These are phyloP conservation scores for Cyclotella choctawhatcheeana DNA, from an alignment of 108 stramenopile species.

Conservation along the genomic window DNA sequence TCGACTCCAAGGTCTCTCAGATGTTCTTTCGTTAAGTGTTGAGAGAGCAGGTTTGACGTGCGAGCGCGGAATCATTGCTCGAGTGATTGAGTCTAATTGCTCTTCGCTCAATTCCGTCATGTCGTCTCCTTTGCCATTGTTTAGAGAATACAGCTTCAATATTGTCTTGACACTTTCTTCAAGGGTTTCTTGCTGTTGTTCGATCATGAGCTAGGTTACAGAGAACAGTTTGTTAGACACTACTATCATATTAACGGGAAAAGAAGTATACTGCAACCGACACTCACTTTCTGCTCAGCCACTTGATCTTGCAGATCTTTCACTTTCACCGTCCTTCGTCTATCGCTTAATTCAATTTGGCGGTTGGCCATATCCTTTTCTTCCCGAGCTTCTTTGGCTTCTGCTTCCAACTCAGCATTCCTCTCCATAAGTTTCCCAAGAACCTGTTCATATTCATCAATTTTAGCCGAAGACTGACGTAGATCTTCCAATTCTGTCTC, in stretches of 20 bases:
- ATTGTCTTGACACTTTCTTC: conserved; percentile 56
- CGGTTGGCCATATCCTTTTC: conserved; percentile 42
- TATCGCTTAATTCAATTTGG: conserved; percentile 36
- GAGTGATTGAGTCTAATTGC: conserved; percentile 38
- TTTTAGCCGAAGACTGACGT: conserved; percentile 32
- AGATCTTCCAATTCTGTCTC: conserved; percentile 28
- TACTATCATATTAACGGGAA: too few relatives aligned
- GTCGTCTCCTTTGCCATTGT: conserved; percentile 43
- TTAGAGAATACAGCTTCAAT: conserved; percentile 46
- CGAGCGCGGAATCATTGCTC: conserved; percentile 37
- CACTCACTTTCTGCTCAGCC: conserved; percentile 30
- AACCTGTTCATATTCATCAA: conserved; percentile 49
- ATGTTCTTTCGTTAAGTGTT: conserved; percentile 5
- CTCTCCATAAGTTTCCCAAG: conserved; percentile 51
- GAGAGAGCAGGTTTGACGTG: not conserved
- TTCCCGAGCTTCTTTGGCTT: conserved; percentile 31
- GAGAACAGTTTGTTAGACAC: too few relatives aligned
- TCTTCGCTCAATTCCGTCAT: conserved; percentile 48
- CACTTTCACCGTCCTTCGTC: conserved; percentile 33
- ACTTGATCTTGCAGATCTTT: conserved; percentile 46
- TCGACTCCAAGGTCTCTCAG: not conserved
- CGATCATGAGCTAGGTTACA: conserved; percentile 22
- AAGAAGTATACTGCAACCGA: too few relatives aligned
- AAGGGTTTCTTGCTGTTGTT: conserved; percentile 51
- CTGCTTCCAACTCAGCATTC: conserved; percentile 38